Percentiles rank a stretch among this genome's conserved stretches.
phyloP scores from a whole-genome alignment of 257 asterid genomes.

The Cinchona pubescens region DNA sequence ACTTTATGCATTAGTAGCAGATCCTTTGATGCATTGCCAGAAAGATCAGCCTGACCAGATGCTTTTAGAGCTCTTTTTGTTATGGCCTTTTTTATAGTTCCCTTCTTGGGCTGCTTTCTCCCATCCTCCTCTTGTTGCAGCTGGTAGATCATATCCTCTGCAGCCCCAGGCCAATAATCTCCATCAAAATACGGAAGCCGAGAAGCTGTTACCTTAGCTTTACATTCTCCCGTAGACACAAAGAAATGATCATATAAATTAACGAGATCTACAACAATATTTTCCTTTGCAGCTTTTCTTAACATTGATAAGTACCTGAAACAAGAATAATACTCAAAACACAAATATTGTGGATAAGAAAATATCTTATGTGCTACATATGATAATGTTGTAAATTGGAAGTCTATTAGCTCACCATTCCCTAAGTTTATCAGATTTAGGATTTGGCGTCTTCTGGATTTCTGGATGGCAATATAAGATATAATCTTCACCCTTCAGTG shows the following conservation, averaged over 20 bases:
- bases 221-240: conserved; percentile 73
- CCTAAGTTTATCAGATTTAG: conserved; percentile 95
- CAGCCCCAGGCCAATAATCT: conserved; percentile 99
- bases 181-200: conserved; percentile 98
- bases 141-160: conserved; percentile 84
- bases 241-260: conserved; percentile 89
- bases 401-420: conserved; percentile 66
- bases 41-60: conserved; percentile 94
- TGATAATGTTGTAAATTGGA: conserved; percentile 13
- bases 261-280: conserved; percentile 77
- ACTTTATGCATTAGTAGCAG: conserved; percentile 86
- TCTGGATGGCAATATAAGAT: conserved; percentile 98
- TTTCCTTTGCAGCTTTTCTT: conserved; percentile 79
- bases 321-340: conserved; percentile 20
- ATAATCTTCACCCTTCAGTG: conserved; percentile 96
- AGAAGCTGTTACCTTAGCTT: conserved; percentile 92
- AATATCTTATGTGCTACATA: conserved; percentile 9
- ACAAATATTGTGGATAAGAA: conserved; percentile 8
- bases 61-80: conserved; percentile 91
- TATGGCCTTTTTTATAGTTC: conserved; percentile 62
- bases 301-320: conserved; percentile 94
- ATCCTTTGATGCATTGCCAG: conserved; percentile 91
- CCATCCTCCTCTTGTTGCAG: conserved; percentile 96
- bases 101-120: conserved; percentile 70
- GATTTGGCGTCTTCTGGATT: conserved; percentile 98